Conservation (phyloP, 164 flowering plant genomes). For the Houttuynia cordata region DNA sequence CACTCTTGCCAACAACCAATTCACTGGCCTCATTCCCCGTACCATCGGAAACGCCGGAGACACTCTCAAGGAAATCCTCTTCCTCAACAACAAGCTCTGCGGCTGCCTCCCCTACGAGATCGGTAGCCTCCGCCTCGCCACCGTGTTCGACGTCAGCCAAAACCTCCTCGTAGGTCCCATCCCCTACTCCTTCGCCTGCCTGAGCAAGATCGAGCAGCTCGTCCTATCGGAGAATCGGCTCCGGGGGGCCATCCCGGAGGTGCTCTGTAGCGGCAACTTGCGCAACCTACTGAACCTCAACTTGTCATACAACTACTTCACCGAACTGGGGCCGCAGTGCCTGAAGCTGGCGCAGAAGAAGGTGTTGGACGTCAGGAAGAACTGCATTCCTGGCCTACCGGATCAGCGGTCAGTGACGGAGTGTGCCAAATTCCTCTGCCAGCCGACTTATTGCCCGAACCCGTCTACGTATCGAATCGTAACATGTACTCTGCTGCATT, state of each 20-base stretch:
- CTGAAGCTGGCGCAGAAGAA: constrained; percentile 40
- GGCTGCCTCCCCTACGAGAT: constrained; percentile 67
- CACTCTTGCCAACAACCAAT: constrained; percentile 67
- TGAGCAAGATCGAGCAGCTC: constrained; percentile 39
- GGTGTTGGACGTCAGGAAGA: constrained; percentile 48
- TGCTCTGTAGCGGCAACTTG: constrained; percentile 28
- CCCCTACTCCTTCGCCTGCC: constrained; percentile 48
- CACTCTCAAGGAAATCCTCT: constrained; percentile 46
- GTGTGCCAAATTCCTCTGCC: constrained; percentile 33
- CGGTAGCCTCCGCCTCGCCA: constrained; percentile 46
- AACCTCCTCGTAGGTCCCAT: constrained; percentile 56
- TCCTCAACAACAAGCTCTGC: constrained; percentile 45
- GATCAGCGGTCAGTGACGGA: constrained; percentile 53
- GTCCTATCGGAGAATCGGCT: constrained; percentile 6
- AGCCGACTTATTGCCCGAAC: constrained; percentile 50
- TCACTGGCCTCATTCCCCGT: constrained; percentile 56
- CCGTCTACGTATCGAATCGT: not conserved
- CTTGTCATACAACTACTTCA: constrained; percentile 57
- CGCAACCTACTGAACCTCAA: constrained; percentile 55
- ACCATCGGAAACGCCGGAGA: constrained; percentile 40
- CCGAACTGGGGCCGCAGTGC: constrained; percentile 56
- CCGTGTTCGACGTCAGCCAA: constrained; percentile 56
- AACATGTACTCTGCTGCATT: not conserved
- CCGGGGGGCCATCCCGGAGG: constrained; percentile 36
- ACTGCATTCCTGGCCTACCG: constrained; percentile 61